Percentiles rank a stretch among this genome's conserved stretches.
phyloP scores from a whole-genome alignment of 208 protist species.

The Trypanosoma mega region DNA sequence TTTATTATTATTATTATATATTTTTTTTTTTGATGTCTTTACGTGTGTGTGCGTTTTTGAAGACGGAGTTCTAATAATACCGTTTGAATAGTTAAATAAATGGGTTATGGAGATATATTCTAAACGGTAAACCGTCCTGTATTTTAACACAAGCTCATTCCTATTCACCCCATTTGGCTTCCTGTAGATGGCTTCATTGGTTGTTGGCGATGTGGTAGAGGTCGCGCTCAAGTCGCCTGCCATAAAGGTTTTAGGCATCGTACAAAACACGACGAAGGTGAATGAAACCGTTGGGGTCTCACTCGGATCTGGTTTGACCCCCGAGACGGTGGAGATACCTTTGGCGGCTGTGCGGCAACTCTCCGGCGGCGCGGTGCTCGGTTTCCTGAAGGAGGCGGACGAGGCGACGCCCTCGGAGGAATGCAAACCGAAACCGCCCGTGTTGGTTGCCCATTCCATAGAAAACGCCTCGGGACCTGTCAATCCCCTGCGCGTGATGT shows the following conservation, averaged over 20 bases:
- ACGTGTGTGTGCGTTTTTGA: too few relatives aligned
- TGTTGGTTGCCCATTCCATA: too few relatives aligned
- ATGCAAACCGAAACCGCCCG: too few relatives aligned
- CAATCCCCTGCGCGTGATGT: too few relatives aligned
- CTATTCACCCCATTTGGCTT: not conserved
- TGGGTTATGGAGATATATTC: not conserved
- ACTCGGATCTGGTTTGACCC: not conserved
- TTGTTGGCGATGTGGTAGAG: constrained; percentile 30
- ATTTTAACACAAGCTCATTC: not conserved
- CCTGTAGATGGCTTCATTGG: constrained; percentile 14
- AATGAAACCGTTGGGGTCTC: not conserved
- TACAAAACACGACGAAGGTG: constrained; percentile 5
- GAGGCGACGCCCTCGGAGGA: too few relatives aligned
- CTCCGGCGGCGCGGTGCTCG: too few relatives aligned
- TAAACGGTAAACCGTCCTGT: too few relatives aligned
- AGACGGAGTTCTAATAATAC: not conserved
- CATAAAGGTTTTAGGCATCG: constrained; percentile 29
- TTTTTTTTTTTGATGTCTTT: too few relatives aligned
- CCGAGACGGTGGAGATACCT: constrained; percentile 10
- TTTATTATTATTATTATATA: constrained; percentile 3
- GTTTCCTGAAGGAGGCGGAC: too few relatives aligned
- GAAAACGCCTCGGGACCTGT: too few relatives aligned
- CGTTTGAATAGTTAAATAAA: not conserved
- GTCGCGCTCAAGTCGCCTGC: constrained; percentile 17
- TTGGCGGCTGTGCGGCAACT: constrained; percentile 20